Evolutionary conservation across 2,329 filamentous ascomycete species (phyloP).

Genomic region (Microsporum audouinii): DNA sequence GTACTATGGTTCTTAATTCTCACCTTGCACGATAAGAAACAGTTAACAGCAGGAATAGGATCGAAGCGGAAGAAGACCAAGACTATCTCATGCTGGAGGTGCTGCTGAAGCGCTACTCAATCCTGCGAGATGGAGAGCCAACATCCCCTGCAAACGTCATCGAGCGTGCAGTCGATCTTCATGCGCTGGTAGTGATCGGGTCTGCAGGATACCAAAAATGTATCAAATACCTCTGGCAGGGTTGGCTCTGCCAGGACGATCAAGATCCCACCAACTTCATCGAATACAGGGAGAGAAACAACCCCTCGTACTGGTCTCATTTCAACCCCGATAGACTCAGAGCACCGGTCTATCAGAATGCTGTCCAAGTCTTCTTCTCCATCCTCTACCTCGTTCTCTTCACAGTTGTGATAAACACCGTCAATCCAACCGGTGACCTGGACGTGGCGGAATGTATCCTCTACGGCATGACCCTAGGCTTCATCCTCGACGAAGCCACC

Average conservation of each 20-base stretch:
- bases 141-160: conserved; percentile 76
- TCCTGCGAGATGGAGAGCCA: conserved; percentile 58
- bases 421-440: conserved; percentile 73
- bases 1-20: conserved; percentile 3
- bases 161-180: conserved; percentile 85
- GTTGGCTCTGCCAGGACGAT: conserved; percentile 95
- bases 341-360: conserved; percentile 84
- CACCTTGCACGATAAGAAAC: not conserved
- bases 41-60: conserved; percentile 38
- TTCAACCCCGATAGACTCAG: conserved; percentile 92
- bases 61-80: conserved; percentile 72
- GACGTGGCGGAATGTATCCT: conserved; percentile 73
- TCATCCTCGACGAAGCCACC: conserved; percentile 71
- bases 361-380: conserved; percentile 73
- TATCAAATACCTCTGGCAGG: conserved; percentile 81
- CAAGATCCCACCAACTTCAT: conserved; percentile 81
- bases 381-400: conserved; percentile 74
- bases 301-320: conserved; percentile 65
- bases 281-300: conserved; percentile 71
- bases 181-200: conserved; percentile 77
- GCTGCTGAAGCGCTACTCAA: conserved; percentile 79
- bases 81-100: conserved; percentile 68
- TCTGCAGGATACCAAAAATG: conserved; percentile 94
- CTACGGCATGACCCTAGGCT: conserved; percentile 85
- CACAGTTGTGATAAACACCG: conserved; percentile 84